Percentiles rank a stretch among this genome's conserved stretches.
Conservation (phyloP, 2,329 filamentous ascomycete species). For the Sphaerulina vaccinii region DNA sequence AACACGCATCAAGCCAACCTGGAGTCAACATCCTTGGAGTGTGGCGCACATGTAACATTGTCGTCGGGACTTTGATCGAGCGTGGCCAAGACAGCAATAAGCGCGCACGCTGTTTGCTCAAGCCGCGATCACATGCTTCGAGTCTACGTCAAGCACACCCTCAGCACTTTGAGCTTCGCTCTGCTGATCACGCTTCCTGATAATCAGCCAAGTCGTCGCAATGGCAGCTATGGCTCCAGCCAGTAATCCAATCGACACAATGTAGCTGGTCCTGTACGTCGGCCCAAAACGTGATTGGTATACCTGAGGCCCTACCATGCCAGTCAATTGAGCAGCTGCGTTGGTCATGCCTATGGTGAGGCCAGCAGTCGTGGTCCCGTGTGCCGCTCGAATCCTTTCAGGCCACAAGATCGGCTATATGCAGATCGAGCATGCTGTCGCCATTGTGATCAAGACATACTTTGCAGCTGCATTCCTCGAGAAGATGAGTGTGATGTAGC, state of each 20-base stretch:
- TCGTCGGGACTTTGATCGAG: no score
- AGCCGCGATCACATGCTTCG: not conserved
- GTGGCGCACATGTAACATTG: no score
- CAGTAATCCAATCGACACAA: conserved; percentile 38
- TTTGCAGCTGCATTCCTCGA: conserved; percentile 39
- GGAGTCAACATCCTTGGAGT: no score
- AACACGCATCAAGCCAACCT: no score
- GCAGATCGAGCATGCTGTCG: conserved; percentile 41
- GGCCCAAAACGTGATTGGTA: conserved; percentile 44
- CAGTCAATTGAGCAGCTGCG: conserved; percentile 37
- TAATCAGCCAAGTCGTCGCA: conserved; percentile 22
- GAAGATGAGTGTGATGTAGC: conserved; percentile 43
- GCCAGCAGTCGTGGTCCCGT: conserved; percentile 42
- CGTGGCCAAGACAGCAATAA: no score
- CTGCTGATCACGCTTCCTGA: conserved; percentile 8
- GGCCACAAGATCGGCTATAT: conserved; percentile 46
- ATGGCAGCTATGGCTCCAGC: conserved; percentile 29
- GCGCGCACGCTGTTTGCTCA: no score
- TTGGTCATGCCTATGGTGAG: conserved; percentile 43
- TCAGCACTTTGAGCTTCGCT: not conserved
- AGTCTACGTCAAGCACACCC: not conserved
- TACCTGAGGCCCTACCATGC: conserved; percentile 44
- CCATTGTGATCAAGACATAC: conserved; percentile 44
- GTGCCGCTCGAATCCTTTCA: conserved; percentile 43
- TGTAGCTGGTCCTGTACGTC: conserved; percentile 41